Base-by-base conservation (phyloP, 495 filamentous ascomycete species). In the Aspergillus bertholletiae region DNA sequence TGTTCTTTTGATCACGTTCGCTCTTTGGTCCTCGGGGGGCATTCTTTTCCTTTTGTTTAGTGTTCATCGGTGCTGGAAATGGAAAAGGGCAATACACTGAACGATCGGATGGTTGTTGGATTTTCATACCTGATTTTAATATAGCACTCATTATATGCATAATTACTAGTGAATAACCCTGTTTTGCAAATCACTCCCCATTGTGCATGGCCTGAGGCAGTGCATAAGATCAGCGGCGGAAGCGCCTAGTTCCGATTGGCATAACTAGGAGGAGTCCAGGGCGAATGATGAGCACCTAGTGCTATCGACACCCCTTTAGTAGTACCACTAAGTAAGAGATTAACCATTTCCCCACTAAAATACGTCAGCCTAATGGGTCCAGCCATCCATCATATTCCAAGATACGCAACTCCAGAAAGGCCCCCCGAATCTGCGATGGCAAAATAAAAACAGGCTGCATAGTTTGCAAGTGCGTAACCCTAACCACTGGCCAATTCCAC, bases 401-500 rank as follows among this genome's bases (percentile, higher is more conserved):
- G 9, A 28, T 9, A 28, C 5, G 27, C 8, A 11, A 32, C 9
- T 2, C 13, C 8, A 32, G 2, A 32, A 32, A 32, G 1, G 7
- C 3, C 13, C 30, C 3, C 37, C n/a, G 50, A 43, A 23, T 17
- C 1, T 45, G 41, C 24, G 39, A 23, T 0, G 30, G 37, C 22
- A 17, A 40, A 9, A 12, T 21, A 17, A 26, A 12, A 30, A 53
- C 50, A 32, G 50, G 50, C 9, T 53, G 50, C 22, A 18, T 32
- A 21, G 45, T 40, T 11, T 53, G 50, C 44, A 46, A 46, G 44
- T 46, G 17, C 24, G 44, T 27, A 7, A 22, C n/a, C n/a, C n/a
- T 24, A 12, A 12, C 21, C 44, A 5, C n/a, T n/a, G n/a, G n/a
- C n/a, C n/a, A 15, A 3, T n/a, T 26, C 43, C 8, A 21, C 9